Evolutionary conservation across 1,284 basidiomycete species (phyloP).

Genomic region (Takashimella tepidaria): DNA sequence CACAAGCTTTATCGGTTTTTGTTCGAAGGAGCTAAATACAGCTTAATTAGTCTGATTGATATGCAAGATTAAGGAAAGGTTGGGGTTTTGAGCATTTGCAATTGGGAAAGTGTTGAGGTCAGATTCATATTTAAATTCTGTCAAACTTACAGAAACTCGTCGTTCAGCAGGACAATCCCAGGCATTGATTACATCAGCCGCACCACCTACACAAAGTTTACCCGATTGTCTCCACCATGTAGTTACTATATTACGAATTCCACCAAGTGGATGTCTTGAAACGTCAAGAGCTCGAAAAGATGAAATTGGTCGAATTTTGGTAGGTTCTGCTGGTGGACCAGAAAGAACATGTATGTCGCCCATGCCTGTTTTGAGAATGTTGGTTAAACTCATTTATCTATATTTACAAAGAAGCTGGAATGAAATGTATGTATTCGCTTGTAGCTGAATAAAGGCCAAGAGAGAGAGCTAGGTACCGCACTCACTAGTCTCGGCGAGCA

Average conservation of each 20-base stretch:
- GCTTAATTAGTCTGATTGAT: no score
- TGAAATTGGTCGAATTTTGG: slow-evolving; percentile 22
- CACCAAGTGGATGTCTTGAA: slow-evolving; percentile 3
- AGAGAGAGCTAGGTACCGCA: not conserved
- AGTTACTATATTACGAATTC: slow-evolving; percentile 12
- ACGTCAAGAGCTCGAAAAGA: slow-evolving; percentile 29
- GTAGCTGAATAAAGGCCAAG: no score
- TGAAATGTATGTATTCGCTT: no score
- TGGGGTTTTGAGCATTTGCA: no score
- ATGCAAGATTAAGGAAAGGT: no score
- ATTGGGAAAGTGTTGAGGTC: not conserved
- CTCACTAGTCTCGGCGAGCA: slow-evolving; percentile 34
- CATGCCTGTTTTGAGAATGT: no score
- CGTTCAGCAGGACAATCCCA: slow-evolving; percentile 39
- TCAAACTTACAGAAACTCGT: slow-evolving; percentile 20
- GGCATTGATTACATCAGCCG: slow-evolving; percentile 22
- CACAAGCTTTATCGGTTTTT: no score
- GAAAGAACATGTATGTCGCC: slow-evolving; percentile 33
- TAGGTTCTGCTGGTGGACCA: slow-evolving; percentile 18
- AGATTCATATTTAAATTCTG: not conserved
- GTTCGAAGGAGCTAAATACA: no score
- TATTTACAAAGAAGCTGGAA: no score
- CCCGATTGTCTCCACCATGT: slow-evolving; percentile 34
- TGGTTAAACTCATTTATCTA: no score
- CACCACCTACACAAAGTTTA: slow-evolving; percentile 26